phyloP scores from a whole-genome alignment of 2,329 filamentous ascomycete species.

The Beauveria brongniartii region DNA sequence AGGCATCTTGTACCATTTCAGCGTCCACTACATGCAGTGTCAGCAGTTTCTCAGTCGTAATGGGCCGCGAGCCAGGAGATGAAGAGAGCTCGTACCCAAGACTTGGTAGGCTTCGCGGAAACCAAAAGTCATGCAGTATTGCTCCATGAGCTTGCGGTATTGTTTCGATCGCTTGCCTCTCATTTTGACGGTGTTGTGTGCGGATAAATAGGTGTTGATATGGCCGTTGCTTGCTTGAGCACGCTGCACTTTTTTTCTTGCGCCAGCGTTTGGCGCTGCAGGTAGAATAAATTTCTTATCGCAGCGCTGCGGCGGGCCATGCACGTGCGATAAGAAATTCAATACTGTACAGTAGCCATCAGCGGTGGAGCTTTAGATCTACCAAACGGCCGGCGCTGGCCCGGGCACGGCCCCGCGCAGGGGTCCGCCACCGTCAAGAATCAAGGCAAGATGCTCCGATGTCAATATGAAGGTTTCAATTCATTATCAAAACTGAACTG shows the following conservation, averaged over 20 bases:
- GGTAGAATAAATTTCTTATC: constrained; percentile 34
- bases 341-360: not conserved
- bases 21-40: constrained; percentile 56
- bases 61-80: not conserved
- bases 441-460: no score
- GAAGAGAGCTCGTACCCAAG: constrained; percentile 43
- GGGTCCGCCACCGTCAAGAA: not conserved
- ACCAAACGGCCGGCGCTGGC: not conserved
- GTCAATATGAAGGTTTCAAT: no score
- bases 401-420: not conserved
- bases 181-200: constrained; percentile 24
- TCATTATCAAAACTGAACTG: no score
- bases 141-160: constrained; percentile 80
- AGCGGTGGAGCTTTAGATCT: not conserved
- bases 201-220: not conserved
- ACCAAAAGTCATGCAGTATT: constrained; percentile 78
- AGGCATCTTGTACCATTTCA: constrained; percentile 73
- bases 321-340: constrained; percentile 28
- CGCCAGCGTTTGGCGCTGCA: not conserved
- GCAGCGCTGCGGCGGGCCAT: constrained; percentile 7
- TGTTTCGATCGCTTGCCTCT: constrained; percentile 46
- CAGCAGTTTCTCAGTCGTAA: constrained; percentile 13
- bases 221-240: not conserved
- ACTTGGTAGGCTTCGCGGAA: constrained; percentile 95
- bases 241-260: not conserved